Conservation (phyloP, 2,329 filamentous ascomycete species). For the Trichoderma koningiopsis region DNA sequence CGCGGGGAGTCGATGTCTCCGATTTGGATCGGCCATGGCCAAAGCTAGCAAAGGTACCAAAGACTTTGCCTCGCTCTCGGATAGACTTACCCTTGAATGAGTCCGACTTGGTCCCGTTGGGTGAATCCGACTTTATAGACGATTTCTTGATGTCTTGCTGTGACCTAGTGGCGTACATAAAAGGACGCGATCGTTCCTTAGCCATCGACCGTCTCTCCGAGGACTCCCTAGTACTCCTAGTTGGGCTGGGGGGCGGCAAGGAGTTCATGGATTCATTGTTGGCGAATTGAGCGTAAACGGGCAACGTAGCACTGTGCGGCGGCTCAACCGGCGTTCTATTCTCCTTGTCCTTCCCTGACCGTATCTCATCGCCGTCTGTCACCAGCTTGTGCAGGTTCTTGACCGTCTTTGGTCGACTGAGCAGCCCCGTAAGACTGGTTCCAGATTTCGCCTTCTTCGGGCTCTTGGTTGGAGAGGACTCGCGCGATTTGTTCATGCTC, state of each 20-base stretch:
- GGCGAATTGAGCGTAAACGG: conserved; percentile 79
- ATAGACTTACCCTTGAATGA: conserved; percentile 25
- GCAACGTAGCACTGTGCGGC: conserved; percentile 51
- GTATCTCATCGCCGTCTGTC: conserved; percentile 52
- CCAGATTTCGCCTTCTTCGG: conserved; percentile 77
- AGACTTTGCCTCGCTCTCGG: conserved; percentile 43
- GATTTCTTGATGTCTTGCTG: conserved; percentile 29
- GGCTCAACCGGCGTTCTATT: conserved; percentile 64
- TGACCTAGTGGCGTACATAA: conserved; percentile 42
- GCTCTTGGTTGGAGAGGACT: conserved; percentile 59
- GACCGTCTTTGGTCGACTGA: conserved; percentile 73
- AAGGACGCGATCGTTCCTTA: conserved; percentile 55
- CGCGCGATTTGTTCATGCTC: conserved; percentile 44
- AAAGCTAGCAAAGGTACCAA: conserved; percentile 44
- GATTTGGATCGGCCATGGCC: conserved; percentile 45
- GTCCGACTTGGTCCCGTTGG: conserved; percentile 38
- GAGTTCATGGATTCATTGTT: conserved; percentile 33
- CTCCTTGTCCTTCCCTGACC: conserved; percentile 71
- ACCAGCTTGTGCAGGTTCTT: conserved; percentile 63
- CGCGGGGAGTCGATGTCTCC: conserved; percentile 14
- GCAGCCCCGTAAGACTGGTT: conserved; percentile 75
- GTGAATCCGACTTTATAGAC: conserved; percentile 35
- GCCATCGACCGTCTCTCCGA: conserved; percentile 24
- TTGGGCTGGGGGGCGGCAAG: conserved; percentile 19
- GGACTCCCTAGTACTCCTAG: conserved; percentile 19